Evolutionary conservation across 164 flowering plant species (phyloP), one percentile per base, ranked within the genome.

Genomic region (Magnolia kwangsiensis): DNA sequence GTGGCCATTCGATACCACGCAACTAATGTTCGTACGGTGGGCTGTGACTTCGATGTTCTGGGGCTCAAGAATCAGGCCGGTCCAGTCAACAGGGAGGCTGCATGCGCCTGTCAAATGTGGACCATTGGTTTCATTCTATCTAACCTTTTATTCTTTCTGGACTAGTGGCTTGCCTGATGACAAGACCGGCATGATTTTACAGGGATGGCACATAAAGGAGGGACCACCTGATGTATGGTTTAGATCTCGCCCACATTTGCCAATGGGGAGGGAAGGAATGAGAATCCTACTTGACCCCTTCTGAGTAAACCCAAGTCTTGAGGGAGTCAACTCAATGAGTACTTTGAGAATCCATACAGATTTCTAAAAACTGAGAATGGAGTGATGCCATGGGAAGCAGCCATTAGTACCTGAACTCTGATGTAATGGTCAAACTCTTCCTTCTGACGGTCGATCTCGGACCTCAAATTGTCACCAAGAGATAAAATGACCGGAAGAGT

Each of bases 351-450:
- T 8, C 71, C 9, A 69, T 31, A 16, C n/a, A 68, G 50, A 16
- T 29, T 50, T 70, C 4, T 24, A 31, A 72, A 69, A 20, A 49
- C 24, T 21, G 70, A 21, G 23, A 50, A 37, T 37, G 45, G 45
- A 10, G 64, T 14, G 0, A 50, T 21, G n/a, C 45, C 29, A 4
- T 51, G 21, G n/a, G 71, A 72, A 51, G 59, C 4, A 5, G 13
- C 14, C 18, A 37, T 5, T 49, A 24, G 27, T 87, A 91, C 96
- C 96, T 93, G 96, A 79, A 88, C 73, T 81, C 81, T 89, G 51
- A 94, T 86, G 77, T 80, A 94, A 50, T 85, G 90, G 73, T 90
- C 93, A 76, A 92, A 80, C 76, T 92, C 97, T 79, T 88, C 92
- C 73, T 83, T 87, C 80, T 94, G 97, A 73, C 91, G 81, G 75